phyloP scores from a whole-genome alignment of 257 asterid genomes.

The Datura wrightii region DNA sequence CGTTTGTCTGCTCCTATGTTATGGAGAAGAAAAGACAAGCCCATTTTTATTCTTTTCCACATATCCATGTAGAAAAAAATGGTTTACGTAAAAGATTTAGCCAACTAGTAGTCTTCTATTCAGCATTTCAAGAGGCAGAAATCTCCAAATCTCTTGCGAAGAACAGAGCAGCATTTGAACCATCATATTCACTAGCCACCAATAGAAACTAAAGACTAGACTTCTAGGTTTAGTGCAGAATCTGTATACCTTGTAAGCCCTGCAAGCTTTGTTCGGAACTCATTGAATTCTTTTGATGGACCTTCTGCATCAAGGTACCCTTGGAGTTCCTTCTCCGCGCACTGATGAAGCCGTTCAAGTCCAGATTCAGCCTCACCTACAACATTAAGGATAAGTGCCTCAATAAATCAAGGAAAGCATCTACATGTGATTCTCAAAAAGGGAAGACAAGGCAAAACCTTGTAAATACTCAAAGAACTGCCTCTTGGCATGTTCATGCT shows the following conservation, averaged over 20 bases:
- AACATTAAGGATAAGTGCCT: constrained; percentile 35
- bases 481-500: constrained; percentile 75
- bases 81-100: neutral
- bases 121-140: neutral
- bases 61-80: neutral
- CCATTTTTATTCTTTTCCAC: neutral
- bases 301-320: constrained; percentile 73
- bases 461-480: constrained; percentile 94
- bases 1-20: neutral
- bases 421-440: constrained; percentile 24
- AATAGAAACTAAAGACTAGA: neutral
- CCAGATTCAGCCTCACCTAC: constrained; percentile 98
- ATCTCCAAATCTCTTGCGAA: neutral
- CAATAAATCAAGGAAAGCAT: constrained; percentile 28
- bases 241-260: constrained; percentile 82
- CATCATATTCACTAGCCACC: constrained; percentile 16
- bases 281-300: constrained; percentile 78
- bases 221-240: neutral
- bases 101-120: neutral
- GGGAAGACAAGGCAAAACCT: constrained; percentile 50
- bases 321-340: constrained; percentile 93
- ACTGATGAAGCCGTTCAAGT: constrained; percentile 94
- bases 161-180: neutral
- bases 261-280: constrained; percentile 90
- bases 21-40: neutral